A percentile compares a stretch with the other conserved stretches of the same genome.
These are phyloP conservation scores for Astrothelium subdiscretum DNA, from an alignment of 495 filamentous ascomycete species.

Conservation along the genomic window DNA sequence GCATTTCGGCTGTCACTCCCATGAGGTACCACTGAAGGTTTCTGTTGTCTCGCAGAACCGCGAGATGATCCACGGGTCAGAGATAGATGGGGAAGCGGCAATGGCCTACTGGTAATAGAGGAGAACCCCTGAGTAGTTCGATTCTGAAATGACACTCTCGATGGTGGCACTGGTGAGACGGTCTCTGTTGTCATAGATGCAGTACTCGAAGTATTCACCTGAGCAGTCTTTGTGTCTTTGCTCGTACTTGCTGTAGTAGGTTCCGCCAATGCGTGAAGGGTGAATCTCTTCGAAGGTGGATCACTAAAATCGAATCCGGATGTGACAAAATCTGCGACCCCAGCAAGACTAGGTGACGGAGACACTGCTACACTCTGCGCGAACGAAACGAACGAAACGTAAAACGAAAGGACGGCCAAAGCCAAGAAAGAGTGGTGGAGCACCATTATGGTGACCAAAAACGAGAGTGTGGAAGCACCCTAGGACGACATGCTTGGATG, in stretches of 20 bases:
- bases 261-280: not conserved
- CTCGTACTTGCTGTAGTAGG: not conserved
- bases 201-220: not conserved
- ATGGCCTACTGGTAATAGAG: not conserved
- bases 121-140: not conserved
- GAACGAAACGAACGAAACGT: not conserved
- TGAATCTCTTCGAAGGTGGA: not conserved
- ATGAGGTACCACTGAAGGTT: not conserved
- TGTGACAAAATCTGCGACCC: not conserved
- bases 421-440: not conserved
- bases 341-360: not conserved
- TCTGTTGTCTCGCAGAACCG: not conserved
- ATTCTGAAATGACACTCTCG: not conserved
- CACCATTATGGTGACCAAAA: not conserved
- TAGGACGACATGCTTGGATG: not conserved
- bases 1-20: not conserved
- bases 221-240: not conserved
- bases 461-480: not conserved
- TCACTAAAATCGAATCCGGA: not conserved
- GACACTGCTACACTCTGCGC: not conserved
- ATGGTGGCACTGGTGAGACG: not conserved
- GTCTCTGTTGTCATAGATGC: not conserved
- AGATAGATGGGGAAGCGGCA: not conserved
- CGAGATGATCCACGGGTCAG: not conserved
- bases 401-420: not conserved